Evolutionary conservation across 306 rosid species (phyloP), one percentile per base, ranked within the genome.

Genomic region (Amphicarpaea edgeworthii): DNA sequence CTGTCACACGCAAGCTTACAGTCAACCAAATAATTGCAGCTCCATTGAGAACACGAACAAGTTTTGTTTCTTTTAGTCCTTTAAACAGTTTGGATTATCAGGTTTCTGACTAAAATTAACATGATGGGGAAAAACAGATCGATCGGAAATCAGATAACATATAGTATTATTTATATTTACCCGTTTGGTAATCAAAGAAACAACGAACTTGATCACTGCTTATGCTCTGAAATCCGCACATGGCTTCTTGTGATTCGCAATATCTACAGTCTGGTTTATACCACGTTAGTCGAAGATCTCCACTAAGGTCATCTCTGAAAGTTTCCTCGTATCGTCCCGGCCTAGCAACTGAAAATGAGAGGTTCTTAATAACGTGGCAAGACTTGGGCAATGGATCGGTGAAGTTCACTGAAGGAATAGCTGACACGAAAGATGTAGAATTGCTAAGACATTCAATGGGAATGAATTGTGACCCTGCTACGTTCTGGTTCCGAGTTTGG

Each of bases 361-460:
- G 19, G 5, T 79, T 86, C 32, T 58, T 30, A 1, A 86, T 23
- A 65, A 86, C 53, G 71, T 45, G 34, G 81, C 97, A 92, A 10
- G 83, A 20, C 16, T 32, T 45, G 1, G 83, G 78, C 87, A 81
- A 64, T n/a, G 83, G 62, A 58, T 53, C 63, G 10, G 68, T 83
- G 11, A 88, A 60, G 63, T 58, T 50, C 60, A 30, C 3, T 2
- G 96, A 87, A 58, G 93, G 81, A 37, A 89, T 83, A 32, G 89
- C 90, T 23, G 88, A 38, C 11, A 88, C 82, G 6, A 89, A 90
- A 79, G 57, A 63, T 19, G 93, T 92, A 9, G 91, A 88, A 68
- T 83, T 90, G 77, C 93, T 78, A 2, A 90, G 90, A 81, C 93
- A 92, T 6, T 40, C 72, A 51, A 90, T 55, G 71, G 90, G 28